Evolutionary conservation across 208 protist species (phyloP), one percentile per base, ranked within the genome.

Genomic region (Acanthamoeba sp.): DNA sequence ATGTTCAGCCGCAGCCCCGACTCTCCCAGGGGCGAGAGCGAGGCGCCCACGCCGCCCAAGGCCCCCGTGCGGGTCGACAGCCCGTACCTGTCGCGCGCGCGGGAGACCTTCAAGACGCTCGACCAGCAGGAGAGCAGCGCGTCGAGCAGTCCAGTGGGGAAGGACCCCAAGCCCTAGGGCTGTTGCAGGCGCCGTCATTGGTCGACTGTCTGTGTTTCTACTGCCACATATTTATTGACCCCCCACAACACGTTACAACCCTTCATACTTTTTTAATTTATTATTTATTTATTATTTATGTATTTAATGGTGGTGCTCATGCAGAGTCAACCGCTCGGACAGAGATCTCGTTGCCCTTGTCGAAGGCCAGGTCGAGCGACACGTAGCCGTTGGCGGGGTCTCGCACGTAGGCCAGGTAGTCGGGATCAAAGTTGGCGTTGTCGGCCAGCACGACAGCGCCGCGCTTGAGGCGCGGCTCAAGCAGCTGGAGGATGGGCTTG

Each of bases 351-450:
- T 88, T 88, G 78, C 78, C 78, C 50, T 45, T 20, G 38, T 88
- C 78, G 50, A 88, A 57, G 78, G 78, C 78, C 40, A 88, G 40
- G 78, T 88, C 78, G 24, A 88, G 34, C 27, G 78, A 88, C 10
- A 88, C 78, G 50, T 88, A 88, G 24, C 78, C 78, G 50, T 88
- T 88, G 78, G 78, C 78, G 12, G 78, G 78, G 7, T 88, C 42
- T 20, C 78, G 40, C 36, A 59, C n/a, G 24, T 88, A 88, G 27
- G 24, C 27, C 45, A 57, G 27, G 78, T 88, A 88, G 24, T 88
- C 78, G 40, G 78, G 78, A 14, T 38, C 78, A n/a, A 88, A 62
- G 78, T 88, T n/a, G n/a, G 78, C 78, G 34, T 88, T 59, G 50
- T 88, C 78, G 27, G 78, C 78, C 50, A 38, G 29, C 42, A 88